phyloP scores from a whole-genome alignment of 257 asterid species.

The Solanum raphanifolium region DNA sequence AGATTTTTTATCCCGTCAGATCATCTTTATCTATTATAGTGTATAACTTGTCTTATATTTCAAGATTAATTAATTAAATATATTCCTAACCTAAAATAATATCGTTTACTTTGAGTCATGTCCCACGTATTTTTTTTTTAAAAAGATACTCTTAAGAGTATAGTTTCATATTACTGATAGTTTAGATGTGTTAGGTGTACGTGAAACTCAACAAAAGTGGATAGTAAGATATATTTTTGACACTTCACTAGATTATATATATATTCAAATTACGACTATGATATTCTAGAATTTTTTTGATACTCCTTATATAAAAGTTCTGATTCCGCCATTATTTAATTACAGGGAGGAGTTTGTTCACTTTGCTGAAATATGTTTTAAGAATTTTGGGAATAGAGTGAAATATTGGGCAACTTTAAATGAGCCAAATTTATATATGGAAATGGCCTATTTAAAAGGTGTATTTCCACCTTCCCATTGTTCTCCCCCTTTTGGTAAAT shows the following conservation, averaged over 20 bases:
- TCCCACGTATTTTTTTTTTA: too few relatives aligned
- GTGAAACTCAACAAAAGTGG: too few relatives aligned
- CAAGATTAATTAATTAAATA: too few relatives aligned
- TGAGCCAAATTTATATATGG: slow-evolving; percentile 43
- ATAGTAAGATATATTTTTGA: too few relatives aligned
- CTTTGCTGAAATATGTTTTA: slow-evolving; percentile 50
- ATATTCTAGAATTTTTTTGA: too few relatives aligned
- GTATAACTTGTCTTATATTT: too few relatives aligned
- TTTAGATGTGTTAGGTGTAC: too few relatives aligned
- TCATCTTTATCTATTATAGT: slow-evolving; percentile 21
- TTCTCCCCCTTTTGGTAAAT: slow-evolving; percentile 66
- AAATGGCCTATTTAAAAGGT: slow-evolving; percentile 30
- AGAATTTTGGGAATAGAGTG: slow-evolving; percentile 49
- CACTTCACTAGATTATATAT: too few relatives aligned
- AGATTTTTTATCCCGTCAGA: background rate
- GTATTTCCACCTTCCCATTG: slow-evolving; percentile 53
- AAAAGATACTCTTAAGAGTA: too few relatives aligned
- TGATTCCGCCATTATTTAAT: background rate
- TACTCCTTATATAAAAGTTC: background rate
- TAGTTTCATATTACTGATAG: too few relatives aligned
- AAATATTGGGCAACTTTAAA: slow-evolving; percentile 62
- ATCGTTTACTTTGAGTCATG: too few relatives aligned
- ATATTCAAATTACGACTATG: background rate
- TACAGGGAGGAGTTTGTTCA: slow-evolving; percentile 54
- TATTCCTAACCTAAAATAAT: too few relatives aligned